Percentiles rank a stretch among this genome's conserved stretches.
phyloP scores from a whole-genome alignment of 2,329 filamentous ascomycete species.

The Claviceps monticola region DNA sequence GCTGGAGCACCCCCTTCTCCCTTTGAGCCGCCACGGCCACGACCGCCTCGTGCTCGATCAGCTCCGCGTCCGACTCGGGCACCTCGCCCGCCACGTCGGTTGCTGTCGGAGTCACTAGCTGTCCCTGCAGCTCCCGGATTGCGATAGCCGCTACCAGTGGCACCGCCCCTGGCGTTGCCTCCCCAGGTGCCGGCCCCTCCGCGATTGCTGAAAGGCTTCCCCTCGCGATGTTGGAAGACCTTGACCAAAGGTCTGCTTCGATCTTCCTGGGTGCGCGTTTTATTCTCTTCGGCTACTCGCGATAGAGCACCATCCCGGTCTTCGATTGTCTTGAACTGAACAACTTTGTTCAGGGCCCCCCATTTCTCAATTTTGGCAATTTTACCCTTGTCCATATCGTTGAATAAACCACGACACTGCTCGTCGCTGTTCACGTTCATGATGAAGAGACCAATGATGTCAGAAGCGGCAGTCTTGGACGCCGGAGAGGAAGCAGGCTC shows the following conservation, averaged over 20 bases:
- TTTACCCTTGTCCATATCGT: constrained; percentile 70
- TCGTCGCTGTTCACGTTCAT: constrained; percentile 75
- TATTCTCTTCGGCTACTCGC: constrained; percentile 60
- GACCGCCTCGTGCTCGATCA: constrained; percentile 42
- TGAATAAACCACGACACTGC: constrained; percentile 67
- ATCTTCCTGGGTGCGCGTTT: constrained; percentile 57
- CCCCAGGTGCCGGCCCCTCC: constrained; percentile 57
- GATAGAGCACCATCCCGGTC: constrained; percentile 71
- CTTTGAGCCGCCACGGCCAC: constrained; percentile 43
- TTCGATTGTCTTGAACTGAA: constrained; percentile 66
- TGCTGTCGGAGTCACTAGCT: constrained; percentile 54
- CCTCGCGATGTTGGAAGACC: constrained; percentile 61
- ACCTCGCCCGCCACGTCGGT: constrained; percentile 41
- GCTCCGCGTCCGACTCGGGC: constrained; percentile 43
- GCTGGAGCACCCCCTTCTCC: constrained; percentile 43
- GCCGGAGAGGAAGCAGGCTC: constrained; percentile 44
- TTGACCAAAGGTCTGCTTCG: constrained; percentile 71
- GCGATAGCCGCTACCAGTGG: constrained; percentile 58
- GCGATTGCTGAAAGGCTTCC: constrained; percentile 40
- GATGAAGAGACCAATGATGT: constrained; percentile 76
- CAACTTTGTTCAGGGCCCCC: constrained; percentile 68
- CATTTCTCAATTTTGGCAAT: constrained; percentile 68
- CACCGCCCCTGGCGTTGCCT: constrained; percentile 48
- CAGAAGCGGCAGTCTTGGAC: constrained; percentile 45
- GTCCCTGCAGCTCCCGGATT: constrained; percentile 69